Conservation (phyloP, 345 rosid species). For the Geranium brycei region DNA sequence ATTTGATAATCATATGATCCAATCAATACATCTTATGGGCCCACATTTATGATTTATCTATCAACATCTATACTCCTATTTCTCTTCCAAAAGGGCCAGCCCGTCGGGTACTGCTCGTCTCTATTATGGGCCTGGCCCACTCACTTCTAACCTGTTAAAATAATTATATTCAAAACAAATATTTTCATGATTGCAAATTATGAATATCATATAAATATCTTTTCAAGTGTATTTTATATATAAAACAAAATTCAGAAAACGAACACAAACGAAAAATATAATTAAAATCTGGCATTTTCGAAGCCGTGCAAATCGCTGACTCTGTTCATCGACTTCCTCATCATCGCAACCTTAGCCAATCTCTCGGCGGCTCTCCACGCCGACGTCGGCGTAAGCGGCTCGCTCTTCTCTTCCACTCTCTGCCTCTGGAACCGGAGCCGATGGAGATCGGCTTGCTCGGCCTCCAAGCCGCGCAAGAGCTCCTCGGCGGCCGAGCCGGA, state of each 20-base stretch:
- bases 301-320: constrained; percentile 95
- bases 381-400: constrained; percentile 76
- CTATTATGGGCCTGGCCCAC: neutral
- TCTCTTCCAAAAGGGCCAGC: constrained; percentile 8
- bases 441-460: constrained; percentile 50
- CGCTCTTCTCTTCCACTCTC: constrained; percentile 26
- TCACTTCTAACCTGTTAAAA: neutral
- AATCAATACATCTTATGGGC: neutral
- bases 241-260: neutral
- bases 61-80: neutral
- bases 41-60: neutral
- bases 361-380: constrained; percentile 90
- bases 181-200: no score
- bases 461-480: constrained; percentile 43
- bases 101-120: constrained; percentile 9
- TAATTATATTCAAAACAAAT: neutral
- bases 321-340: constrained; percentile 84
- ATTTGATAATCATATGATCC: neutral
- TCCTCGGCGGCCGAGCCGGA: constrained; percentile 29
- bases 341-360: constrained; percentile 77
- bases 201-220: neutral
- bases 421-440: constrained; percentile 7
- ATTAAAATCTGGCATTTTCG: constrained; percentile 83
- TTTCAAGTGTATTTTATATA: neutral
- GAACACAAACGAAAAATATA: neutral